A percentile compares a stretch with the other conserved stretches of the same genome.
These are phyloP conservation scores for Jaapia argillacea DNA, from an alignment of 768 basidiomycete genomes.

Conservation along the genomic window DNA sequence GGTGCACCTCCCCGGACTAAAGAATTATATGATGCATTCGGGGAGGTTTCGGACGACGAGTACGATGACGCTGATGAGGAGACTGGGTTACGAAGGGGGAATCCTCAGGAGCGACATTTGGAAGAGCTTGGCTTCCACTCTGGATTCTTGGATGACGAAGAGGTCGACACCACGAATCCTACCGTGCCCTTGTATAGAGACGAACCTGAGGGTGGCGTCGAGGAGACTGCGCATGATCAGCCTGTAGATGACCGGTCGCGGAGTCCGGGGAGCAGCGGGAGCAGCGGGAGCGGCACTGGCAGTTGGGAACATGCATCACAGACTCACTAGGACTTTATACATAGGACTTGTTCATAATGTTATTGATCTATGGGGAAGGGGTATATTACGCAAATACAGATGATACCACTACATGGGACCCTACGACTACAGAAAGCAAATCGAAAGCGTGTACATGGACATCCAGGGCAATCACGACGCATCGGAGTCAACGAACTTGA, in stretches of 20 bases:
- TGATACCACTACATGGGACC: too few species aligned
- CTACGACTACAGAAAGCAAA: too few species aligned
- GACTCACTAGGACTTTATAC: slow-evolving; percentile 14
- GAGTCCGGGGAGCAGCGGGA: slow-evolving; percentile 28
- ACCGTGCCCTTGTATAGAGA: slow-evolving; percentile 36
- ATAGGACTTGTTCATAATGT: neutral
- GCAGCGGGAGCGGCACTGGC: slow-evolving; percentile 40
- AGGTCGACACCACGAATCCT: slow-evolving; percentile 23
- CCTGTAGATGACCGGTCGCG: too few species aligned
- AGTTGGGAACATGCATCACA: slow-evolving; percentile 70
- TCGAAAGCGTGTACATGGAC: too few species aligned
- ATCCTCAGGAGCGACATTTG: slow-evolving; percentile 23
- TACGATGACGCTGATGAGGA: slow-evolving; percentile 71
- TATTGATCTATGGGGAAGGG: neutral
- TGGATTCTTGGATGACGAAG: slow-evolving; percentile 78
- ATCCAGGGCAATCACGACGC: too few species aligned
- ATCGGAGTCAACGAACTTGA: too few species aligned
- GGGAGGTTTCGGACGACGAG: slow-evolving; percentile 77
- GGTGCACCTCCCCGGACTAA: slow-evolving; percentile 51
- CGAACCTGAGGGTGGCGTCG: slow-evolving; percentile 38
- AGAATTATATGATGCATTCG: slow-evolving; percentile 96
- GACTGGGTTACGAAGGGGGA: slow-evolving; percentile 41
- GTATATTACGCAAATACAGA: slow-evolving; percentile 1
- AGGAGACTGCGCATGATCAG: too few species aligned
- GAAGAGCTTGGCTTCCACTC: slow-evolving; percentile 55